Conservation (phyloP, 202 grass and related monocot species). For the Elaeis oleifera region DNA sequence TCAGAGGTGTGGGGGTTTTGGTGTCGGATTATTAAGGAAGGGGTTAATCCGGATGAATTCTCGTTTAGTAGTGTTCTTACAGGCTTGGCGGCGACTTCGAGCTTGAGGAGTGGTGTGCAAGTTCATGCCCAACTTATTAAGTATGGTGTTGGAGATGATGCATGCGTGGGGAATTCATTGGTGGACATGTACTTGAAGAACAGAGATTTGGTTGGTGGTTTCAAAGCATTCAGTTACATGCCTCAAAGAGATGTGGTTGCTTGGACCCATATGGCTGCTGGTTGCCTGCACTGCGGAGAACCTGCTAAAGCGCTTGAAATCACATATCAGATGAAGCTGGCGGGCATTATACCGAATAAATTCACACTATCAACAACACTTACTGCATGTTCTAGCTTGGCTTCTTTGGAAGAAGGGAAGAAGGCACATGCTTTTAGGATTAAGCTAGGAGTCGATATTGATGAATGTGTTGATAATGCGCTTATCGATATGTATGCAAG, state of each 20-base stretch:
- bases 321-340: constrained; percentile 34
- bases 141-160: constrained; percentile 34
- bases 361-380: constrained; percentile 37
- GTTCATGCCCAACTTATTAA: constrained; percentile 48
- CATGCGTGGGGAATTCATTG: constrained; percentile 45
- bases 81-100: constrained; percentile 16
- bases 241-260: constrained; percentile 42
- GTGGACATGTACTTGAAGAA: constrained; percentile 61
- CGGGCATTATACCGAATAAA: constrained; percentile 34
- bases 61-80: constrained; percentile 51
- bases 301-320: constrained; percentile 25
- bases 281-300: constrained; percentile 31
- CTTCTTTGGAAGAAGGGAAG: constrained; percentile 21
- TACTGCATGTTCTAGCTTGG: constrained; percentile 33
- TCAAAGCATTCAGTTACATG: constrained; percentile 42
- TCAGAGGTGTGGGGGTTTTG: constrained; percentile 36
- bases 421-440: constrained; percentile 38
- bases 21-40: constrained; percentile 37
- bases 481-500: constrained; percentile 60
- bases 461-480: constrained; percentile 39
- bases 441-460: constrained; percentile 28
- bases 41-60: constrained; percentile 33
- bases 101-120: constrained; percentile 35
- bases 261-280: constrained; percentile 55
- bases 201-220: constrained; percentile 20